These are phyloP conservation scores for Beauveria pseudobassiana DNA, from an alignment of 2,329 filamentous ascomycete species.

Conservation along the genomic window DNA sequence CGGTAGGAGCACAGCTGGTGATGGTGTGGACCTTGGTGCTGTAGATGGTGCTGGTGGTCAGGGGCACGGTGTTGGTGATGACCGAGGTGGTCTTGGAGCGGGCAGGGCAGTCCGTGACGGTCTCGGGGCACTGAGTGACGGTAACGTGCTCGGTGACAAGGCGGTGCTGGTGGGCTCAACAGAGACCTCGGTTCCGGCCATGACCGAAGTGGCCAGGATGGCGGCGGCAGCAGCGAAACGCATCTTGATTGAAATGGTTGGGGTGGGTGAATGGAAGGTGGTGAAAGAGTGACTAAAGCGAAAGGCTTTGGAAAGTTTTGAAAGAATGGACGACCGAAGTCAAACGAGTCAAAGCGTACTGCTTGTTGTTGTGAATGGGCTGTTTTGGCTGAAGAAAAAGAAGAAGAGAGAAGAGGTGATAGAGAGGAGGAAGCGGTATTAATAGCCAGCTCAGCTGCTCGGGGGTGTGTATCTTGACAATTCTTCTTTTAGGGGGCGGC, in stretches of 20 bases:
- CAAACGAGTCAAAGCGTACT: conserved; percentile 35
- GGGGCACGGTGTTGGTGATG: conserved; percentile 31
- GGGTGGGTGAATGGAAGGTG: conserved; percentile 24
- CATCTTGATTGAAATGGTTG: conserved; percentile 45
- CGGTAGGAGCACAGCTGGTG: conserved; percentile 52
- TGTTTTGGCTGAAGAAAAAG: conserved; percentile 36
- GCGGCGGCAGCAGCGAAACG: conserved; percentile 48
- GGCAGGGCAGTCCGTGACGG: conserved; percentile 54
- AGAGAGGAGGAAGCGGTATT: conserved; percentile 36
- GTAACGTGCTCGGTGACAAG: conserved; percentile 52
- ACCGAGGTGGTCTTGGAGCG: conserved; percentile 30
- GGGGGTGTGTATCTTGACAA: background rate
- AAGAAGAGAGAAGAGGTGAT: conserved; percentile 19
- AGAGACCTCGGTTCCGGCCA: conserved; percentile 22
- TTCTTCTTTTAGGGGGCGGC: background rate
- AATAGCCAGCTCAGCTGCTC: conserved; percentile 28
- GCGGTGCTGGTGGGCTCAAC: conserved; percentile 34
- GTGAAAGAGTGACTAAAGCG: conserved; percentile 23
- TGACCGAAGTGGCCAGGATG: conserved; percentile 35
- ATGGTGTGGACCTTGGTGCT: conserved; percentile 52
- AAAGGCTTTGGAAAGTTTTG: conserved; percentile 23
- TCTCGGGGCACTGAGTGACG: conserved; percentile 53
- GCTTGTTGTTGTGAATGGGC: conserved; percentile 30
- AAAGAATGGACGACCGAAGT: conserved; percentile 55
- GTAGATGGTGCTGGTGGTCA: conserved; percentile 49